Conservation (phyloP, 495 filamentous ascomycete species). For the Penicillium lividum region DNA sequence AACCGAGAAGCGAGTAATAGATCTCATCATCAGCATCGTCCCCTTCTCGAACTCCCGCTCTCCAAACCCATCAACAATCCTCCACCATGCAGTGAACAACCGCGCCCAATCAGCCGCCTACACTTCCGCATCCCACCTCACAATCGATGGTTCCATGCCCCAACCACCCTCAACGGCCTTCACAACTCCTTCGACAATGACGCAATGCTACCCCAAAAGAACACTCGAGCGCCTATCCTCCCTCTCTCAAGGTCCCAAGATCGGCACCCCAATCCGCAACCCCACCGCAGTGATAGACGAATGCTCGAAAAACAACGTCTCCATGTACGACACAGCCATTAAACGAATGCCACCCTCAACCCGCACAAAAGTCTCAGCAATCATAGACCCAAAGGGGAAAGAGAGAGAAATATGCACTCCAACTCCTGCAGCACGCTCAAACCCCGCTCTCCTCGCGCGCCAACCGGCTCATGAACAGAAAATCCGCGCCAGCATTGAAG, state of each 20-base stretch:
- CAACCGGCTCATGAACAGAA: background rate
- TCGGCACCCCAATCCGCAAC: background rate
- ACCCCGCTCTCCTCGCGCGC: too few species aligned
- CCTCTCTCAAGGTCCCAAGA: too few species aligned
- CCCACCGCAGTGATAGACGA: background rate
- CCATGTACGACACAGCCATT: conserved; percentile 12
- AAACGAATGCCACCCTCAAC: background rate
- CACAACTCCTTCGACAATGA: background rate
- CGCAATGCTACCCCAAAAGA: conserved; percentile 9
- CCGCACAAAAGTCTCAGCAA: conserved; percentile 1
- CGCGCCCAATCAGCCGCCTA: background rate
- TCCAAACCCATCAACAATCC: conserved; percentile 8
- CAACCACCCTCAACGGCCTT: background rate
- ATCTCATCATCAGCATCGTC: conserved; percentile 16
- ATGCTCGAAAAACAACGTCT: conserved; percentile 1
- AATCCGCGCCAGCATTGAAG: background rate
- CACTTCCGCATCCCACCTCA: background rate
- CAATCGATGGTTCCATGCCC: background rate
- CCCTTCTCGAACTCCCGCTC: conserved; percentile 22
- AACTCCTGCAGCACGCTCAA: background rate
- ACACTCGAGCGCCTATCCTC: background rate
- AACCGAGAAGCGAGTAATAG: conserved; percentile 15
- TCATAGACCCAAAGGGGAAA: background rate
- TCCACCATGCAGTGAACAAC: background rate
- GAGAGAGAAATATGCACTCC: background rate